phyloP scores from a whole-genome alignment of 495 filamentous ascomycete genomes.

The Podospora tetraspora region DNA sequence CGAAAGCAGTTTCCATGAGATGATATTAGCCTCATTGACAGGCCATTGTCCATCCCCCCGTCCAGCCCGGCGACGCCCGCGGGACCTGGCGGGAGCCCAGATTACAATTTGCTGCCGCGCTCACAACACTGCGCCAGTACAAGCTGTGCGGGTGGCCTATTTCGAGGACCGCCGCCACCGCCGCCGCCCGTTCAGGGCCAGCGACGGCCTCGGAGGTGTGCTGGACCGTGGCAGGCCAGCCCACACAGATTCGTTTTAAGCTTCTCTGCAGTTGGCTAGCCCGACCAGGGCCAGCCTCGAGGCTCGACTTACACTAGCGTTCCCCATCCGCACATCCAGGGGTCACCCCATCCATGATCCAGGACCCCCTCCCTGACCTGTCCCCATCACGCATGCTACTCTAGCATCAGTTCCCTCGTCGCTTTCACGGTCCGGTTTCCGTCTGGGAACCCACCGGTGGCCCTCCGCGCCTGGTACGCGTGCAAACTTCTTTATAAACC shows the following conservation, averaged over 20 bases:
- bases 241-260: constrained; percentile 19
- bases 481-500: constrained; percentile 20
- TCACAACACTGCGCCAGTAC: constrained; percentile 7
- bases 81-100: constrained; percentile 21
- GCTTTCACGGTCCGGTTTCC: constrained; percentile 27
- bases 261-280: constrained; percentile 16
- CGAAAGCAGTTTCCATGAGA: constrained; percentile 6
- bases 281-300: not conserved
- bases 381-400: constrained; percentile 16
- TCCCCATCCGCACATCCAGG: not conserved
- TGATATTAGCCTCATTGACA: constrained; percentile 26
- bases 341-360: constrained; percentile 1
- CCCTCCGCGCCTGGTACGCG: not conserved
- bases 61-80: constrained; percentile 20
- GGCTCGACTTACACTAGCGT: not conserved
- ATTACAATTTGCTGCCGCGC: constrained; percentile 28
- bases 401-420: constrained; percentile 8
- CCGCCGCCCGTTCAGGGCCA: not conserved
- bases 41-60: constrained; percentile 4
- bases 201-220: constrained; percentile 12
- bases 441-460: constrained; percentile 13
- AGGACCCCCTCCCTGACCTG: not conserved
- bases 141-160: constrained; percentile 14
- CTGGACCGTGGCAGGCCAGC: not conserved
- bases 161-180: constrained; percentile 23